Evolutionary conservation across 148 eudicot genomes (phyloP), one percentile per base, ranked within the genome.

Genomic region (Mesembryanthemum crystallinum): DNA sequence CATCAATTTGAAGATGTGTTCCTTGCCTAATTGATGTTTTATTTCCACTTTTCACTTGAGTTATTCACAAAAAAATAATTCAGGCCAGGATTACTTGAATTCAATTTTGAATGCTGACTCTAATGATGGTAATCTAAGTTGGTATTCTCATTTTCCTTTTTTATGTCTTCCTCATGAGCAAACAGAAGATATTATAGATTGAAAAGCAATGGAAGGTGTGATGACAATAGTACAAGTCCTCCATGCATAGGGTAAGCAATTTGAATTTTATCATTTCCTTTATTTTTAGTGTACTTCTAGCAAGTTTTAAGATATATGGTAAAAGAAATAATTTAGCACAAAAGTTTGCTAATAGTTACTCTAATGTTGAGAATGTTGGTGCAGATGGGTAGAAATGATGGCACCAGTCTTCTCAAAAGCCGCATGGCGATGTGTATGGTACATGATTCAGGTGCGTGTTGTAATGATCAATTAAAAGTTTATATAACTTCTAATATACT

Each of bases 341-440:
- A 4, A 21, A 15, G 33, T 39, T 58, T 58, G 1, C 55, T 37
- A 9, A 8, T 37, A 9, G 8, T 10, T 58, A 25, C 24, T 39
- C 35, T 42, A 33, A n/a, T 15, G 24, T 64, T 66, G 43, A 43
- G 28, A 51, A 25, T 14, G 27, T 15, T 79, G 21, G 10, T 78
- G 73, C 90, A 93, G 98, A 54, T 93, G 96, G 94, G 93, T 91
- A 52, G 98, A 93, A 85, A 89, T 93, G 89, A 93, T 93, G 98
- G 98, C 98, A 51, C 98, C 98, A 0, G 98, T 86, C 55, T 91
- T 89, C 80, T 91, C 98, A 25, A 89, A 80, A 84, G 87, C 89
- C 52, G 92, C n/a, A n/a, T n/a, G n/a, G n/a, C n/a, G n/a, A n/a
- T n/a, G n/a, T n/a, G n/a, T n/a, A n/a, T n/a, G n/a, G 98, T 80